Evolutionary conservation across 805 yeast species (phyloP), one percentile per base, ranked within the genome.

Genomic region (Yarrowia sp.): DNA sequence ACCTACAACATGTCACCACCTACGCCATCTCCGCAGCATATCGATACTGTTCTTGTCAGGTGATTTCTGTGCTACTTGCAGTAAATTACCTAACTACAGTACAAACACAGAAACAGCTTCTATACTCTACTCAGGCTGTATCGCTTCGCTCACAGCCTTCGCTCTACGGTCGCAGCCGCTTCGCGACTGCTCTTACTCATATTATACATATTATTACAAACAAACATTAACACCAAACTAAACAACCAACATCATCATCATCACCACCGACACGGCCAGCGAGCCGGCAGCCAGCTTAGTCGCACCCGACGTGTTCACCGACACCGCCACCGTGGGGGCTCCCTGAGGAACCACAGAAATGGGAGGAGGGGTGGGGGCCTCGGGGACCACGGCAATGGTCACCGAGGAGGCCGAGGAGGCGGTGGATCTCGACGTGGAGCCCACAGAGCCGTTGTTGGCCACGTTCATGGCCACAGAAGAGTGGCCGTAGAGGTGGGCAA

Each of bases 381-480:
- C 47, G 38, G 61, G 47, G 11, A 47, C 61, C 39, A 22, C 28
- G 5, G 28, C 28, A 22, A 22, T 22, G 28, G 28, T 31, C 58
- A 33, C 18, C 14, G 31, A 35, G 14, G 55, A 33, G 14, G 13
- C 32, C 13, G 58, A 22, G 18, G 58, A n/a, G 3, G 58, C 43
- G 9, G 31, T 33, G 14, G n/a, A 33, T 3, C 43, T 36, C 9
- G 58, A 36, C 42, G 58, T 17, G 32, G n/a, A 14, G 28, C 38
- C 47, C 36, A 55, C 61, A 15, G 47, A 28, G 3, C 61, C 61
- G 47, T 55, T 55, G 38, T 55, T 41, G 45, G 61, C 61, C 36
- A 55, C 47, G 61, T 55, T 55, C 61, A 55, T 55, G 28, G 47
- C 61, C 9, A 18, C 61, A 8, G 45, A 55, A 10, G 13, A 14